Evolutionary conservation across 495 filamentous ascomycete species (phyloP).

Genomic region (Evansstolkia leycettana): DNA sequence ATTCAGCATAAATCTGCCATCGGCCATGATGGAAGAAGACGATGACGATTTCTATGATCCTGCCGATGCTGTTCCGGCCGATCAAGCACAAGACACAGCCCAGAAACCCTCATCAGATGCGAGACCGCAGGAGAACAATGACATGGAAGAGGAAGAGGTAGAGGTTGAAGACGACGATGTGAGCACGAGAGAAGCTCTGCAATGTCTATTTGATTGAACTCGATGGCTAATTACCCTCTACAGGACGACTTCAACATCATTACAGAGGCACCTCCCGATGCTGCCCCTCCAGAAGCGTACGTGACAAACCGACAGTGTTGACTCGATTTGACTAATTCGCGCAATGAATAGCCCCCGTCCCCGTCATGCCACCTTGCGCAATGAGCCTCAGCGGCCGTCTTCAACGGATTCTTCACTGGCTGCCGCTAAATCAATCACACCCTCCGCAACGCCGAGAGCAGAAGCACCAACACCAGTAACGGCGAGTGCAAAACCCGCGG

Average conservation of each 20-base stretch:
- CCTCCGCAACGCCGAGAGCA: conserved; percentile 24
- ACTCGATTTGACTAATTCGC: neutral
- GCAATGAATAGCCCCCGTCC: conserved; percentile 29
- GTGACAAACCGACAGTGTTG: conserved; percentile 1
- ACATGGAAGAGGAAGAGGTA: conserved; percentile 62
- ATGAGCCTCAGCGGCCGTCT: conserved; percentile 50
- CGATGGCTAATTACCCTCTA: conserved; percentile 1
- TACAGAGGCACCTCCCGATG: conserved; percentile 67
- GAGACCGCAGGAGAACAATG: conserved; percentile 44
- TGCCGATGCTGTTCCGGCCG: conserved; percentile 25
- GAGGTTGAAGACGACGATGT: conserved; percentile 59
- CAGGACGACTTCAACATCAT: conserved; percentile 88
- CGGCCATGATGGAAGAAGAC: conserved; percentile 33
- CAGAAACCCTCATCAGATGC: conserved; percentile 17
- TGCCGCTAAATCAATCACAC: conserved; percentile 18
- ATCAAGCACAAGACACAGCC: conserved; percentile 14
- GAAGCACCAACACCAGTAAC: conserved; percentile 34
- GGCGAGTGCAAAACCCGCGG: conserved; percentile 15
- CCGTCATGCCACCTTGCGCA: conserved; percentile 38
- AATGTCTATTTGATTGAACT: no score
- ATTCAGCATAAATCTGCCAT: conserved; percentile 4
- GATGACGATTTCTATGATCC: conserved; percentile 45
- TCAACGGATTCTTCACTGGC: conserved; percentile 34
- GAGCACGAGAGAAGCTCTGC: no score
- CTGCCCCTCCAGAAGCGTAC: conserved; percentile 53